Evolutionary conservation across 2,329 filamentous ascomycete species (phyloP), one percentile per base, ranked within the genome.

Genomic region (Aureobasidium sp.): DNA sequence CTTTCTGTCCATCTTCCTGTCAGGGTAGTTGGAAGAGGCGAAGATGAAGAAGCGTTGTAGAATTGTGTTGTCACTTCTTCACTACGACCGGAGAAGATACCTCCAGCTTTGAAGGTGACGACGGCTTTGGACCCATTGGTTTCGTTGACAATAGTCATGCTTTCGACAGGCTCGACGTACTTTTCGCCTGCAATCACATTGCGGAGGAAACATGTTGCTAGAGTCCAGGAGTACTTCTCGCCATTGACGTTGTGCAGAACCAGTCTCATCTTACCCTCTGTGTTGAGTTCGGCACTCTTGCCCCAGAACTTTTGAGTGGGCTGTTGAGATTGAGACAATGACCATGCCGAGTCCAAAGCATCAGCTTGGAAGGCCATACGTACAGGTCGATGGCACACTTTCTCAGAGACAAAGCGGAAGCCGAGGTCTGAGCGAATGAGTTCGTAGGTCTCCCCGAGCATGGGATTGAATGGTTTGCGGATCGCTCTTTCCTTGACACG

Each of bases 121-220:
- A 87, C 81, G 1, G 91, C 90, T 71, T 90, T 92, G 66, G 89
- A 85, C 8, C 92, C 91, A 0, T 87, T 91, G 5, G 83, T 88
- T 69, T 99, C 94, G 72, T 93, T 93, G 66, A 84, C 77, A 37
- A 99, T 84, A 29, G 87, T 85, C 90, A 97, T 94, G 47, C 84
- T 90, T 49, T 92, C 92, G 0, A 95, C 90, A 0, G 94, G 94
- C 75, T 99, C 94, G 13, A 97, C 86, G 71, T 99, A 99, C 75
- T 97, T 99, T 75, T 99, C 94, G 42, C 94, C 94, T 68, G 96
- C 93, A 61, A 99, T 95, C 58, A 99, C 91, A 72, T 99, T 99
- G 51, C 94, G 86, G 60, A 99, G 77, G 76, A 97, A 97, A 66
- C 89, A 90, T 5, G 91, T 96, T 1, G 93, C 91, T 21, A 90